Evolutionary conservation across 305 asterid species (phyloP).

Genomic region (Plantago coronopus): DNA sequence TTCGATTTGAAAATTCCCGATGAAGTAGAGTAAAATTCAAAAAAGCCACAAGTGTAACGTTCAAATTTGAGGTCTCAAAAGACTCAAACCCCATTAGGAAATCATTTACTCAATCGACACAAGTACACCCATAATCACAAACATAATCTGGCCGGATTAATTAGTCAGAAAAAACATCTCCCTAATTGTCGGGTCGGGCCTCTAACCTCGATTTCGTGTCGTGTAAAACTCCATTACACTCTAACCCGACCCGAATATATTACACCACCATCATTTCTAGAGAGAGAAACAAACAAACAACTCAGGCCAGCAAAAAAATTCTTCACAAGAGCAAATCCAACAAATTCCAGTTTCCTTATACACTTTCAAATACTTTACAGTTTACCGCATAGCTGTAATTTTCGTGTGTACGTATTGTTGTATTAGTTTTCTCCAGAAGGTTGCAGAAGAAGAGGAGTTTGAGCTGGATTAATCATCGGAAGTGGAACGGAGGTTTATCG

Average conservation of each 20-base stretch:
- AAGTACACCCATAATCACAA: no score
- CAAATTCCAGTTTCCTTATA: slow-evolving; percentile 10
- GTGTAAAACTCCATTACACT: slow-evolving; percentile 21
- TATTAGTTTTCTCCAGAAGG: slow-evolving; percentile 22
- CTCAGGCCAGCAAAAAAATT: neutral
- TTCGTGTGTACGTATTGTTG: neutral
- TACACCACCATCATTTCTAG: slow-evolving; percentile 21
- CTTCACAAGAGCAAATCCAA: neutral
- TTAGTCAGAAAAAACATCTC: slow-evolving; percentile 15
- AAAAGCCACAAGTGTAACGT: no score
- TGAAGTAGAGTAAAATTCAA: no score
- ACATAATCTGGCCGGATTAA: neutral
- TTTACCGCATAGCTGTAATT: neutral
- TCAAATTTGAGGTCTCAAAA: neutral
- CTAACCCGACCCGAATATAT: slow-evolving; percentile 9
- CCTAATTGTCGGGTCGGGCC: slow-evolving; percentile 35
- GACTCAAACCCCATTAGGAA: no score
- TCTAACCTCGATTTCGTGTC: slow-evolving; percentile 12
- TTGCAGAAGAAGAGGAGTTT: slow-evolving; percentile 18
- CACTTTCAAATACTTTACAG: slow-evolving; percentile 2
- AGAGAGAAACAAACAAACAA: slow-evolving; percentile 29
- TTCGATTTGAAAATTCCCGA: no score
- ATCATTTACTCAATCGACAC: neutral
- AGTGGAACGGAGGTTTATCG: slow-evolving; percentile 21
- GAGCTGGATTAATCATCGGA: slow-evolving; percentile 29